Conservation (phyloP, 169 alveolate genomes). For the Ichthyophthirius multifiliis region DNA sequence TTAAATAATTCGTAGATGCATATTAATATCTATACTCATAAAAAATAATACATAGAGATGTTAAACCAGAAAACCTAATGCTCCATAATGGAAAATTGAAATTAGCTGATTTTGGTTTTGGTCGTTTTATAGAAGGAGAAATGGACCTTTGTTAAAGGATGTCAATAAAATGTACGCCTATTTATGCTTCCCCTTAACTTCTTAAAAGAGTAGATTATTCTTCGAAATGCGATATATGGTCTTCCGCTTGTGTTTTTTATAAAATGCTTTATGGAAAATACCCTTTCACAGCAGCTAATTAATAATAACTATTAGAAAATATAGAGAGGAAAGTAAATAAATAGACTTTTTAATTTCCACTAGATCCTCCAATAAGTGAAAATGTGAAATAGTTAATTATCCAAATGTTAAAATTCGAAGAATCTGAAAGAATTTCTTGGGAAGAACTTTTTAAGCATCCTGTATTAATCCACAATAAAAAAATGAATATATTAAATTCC, state of each 20-base stretch:
- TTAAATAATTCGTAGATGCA: slow-evolving; percentile 25
- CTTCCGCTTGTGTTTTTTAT: slow-evolving; percentile 49
- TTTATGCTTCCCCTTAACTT: slow-evolving; percentile 54
- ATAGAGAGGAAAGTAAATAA: too few relatives aligned
- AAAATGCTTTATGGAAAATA: slow-evolving; percentile 34
- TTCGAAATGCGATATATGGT: slow-evolving; percentile 60
- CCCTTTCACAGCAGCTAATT: not conserved
- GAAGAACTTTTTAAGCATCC: not conserved
- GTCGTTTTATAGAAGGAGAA: slow-evolving; percentile 20
- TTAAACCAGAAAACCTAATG: slow-evolving; percentile 37
- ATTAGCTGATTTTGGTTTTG: slow-evolving; percentile 42
- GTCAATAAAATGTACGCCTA: slow-evolving; percentile 50
- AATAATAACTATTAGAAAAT: not conserved
- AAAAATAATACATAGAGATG: slow-evolving; percentile 33
- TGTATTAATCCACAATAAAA: too few relatives aligned
- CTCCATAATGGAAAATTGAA: slow-evolving; percentile 33
- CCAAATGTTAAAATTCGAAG: not conserved
- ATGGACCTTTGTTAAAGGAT: not conserved
- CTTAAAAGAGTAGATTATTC: slow-evolving; percentile 30
- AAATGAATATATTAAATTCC: too few relatives aligned
- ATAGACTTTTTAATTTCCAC: not conserved
- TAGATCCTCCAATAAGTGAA: not conserved
- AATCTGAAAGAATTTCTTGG: not conserved
- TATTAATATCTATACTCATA: slow-evolving; percentile 6
- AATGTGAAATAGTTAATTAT: not conserved